Conservation (phyloP, 495 filamentous ascomycete species). For the Penicillium desertorum region DNA sequence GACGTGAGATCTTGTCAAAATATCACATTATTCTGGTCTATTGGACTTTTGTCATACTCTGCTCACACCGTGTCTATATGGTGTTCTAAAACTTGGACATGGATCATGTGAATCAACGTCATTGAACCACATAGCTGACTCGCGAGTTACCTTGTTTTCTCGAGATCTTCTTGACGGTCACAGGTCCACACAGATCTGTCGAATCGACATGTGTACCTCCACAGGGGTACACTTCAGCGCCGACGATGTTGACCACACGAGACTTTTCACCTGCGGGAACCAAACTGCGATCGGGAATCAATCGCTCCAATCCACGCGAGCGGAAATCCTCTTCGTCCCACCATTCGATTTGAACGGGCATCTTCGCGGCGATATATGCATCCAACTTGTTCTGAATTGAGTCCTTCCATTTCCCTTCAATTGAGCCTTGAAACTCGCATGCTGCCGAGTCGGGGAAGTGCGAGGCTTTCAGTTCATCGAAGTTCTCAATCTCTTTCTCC, state of each 20-base stretch:
- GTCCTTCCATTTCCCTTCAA: slow-evolving; percentile 58
- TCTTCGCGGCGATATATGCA: slow-evolving; percentile 47
- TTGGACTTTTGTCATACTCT: background rate
- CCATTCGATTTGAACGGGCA: slow-evolving; percentile 59
- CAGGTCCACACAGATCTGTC: slow-evolving; percentile 52
- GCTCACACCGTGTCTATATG: background rate
- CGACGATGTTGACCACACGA: slow-evolving; percentile 56
- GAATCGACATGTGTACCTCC: slow-evolving; percentile 63
- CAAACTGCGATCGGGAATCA: slow-evolving; percentile 49
- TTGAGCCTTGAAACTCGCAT: slow-evolving; percentile 59
- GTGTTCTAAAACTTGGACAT: background rate
- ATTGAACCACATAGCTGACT: slow-evolving; percentile 51
- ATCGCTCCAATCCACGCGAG: slow-evolving; percentile 36
- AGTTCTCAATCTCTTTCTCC: slow-evolving; percentile 46
- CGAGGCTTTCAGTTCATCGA: slow-evolving; percentile 61
- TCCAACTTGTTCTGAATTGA: slow-evolving; percentile 55
- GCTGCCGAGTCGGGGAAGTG: slow-evolving; percentile 61
- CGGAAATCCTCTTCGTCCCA: slow-evolving; percentile 57
- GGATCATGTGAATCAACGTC: background rate
- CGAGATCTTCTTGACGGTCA: slow-evolving; percentile 59
- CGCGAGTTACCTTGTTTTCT: slow-evolving; percentile 55
- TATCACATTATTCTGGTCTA: background rate
- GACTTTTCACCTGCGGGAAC: slow-evolving; percentile 50
- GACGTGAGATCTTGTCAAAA: background rate
- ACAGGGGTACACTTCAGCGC: slow-evolving; percentile 61